A percentile compares a stretch with the other conserved stretches of the same genome.
These are phyloP conservation scores for Vicia villosa DNA, from an alignment of 306 rosid genomes.

Conservation along the genomic window DNA sequence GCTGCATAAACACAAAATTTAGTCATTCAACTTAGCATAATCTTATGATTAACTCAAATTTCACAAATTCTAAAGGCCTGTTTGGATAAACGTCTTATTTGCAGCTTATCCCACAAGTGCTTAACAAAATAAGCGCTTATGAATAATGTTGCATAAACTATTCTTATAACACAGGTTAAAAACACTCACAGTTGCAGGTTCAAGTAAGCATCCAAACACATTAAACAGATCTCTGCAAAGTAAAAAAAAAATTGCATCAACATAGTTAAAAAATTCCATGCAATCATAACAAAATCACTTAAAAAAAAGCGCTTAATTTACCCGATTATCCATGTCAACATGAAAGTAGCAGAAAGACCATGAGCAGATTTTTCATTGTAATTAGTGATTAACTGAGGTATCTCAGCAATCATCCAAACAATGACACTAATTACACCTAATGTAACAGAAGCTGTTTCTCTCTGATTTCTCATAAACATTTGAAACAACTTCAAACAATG, in stretches of 20 bases:
- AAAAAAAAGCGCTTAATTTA: constrained; percentile 20
- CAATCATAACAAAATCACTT: not conserved
- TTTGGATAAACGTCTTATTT: too few species aligned
- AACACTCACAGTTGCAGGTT: constrained; percentile 75
- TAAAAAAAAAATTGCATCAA: constrained; percentile 30
- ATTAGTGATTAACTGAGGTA: constrained; percentile 74
- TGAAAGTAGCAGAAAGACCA: constrained; percentile 67
- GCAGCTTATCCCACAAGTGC: too few species aligned
- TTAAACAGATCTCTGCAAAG: constrained; percentile 76
- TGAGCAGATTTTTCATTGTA: constrained; percentile 57
- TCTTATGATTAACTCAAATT: not conserved
- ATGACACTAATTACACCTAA: constrained; percentile 61
- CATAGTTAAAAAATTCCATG: not conserved
- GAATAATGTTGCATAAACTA: too few species aligned
- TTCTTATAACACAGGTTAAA: too few species aligned
- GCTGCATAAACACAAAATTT: constrained; percentile 60
- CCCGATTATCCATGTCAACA: constrained; percentile 78
- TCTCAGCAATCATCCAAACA: constrained; percentile 71
- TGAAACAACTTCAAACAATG: constrained; percentile 51
- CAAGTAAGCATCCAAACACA: constrained; percentile 63
- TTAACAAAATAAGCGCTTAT: too few species aligned
- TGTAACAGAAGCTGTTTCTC: constrained; percentile 47
- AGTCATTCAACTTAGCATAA: constrained; percentile 23
- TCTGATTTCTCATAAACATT: constrained; percentile 40
- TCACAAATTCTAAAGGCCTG: not conserved